Base-by-base conservation (phyloP, 345 rosid genomes). In the Schrenkiella parvula region DNA sequence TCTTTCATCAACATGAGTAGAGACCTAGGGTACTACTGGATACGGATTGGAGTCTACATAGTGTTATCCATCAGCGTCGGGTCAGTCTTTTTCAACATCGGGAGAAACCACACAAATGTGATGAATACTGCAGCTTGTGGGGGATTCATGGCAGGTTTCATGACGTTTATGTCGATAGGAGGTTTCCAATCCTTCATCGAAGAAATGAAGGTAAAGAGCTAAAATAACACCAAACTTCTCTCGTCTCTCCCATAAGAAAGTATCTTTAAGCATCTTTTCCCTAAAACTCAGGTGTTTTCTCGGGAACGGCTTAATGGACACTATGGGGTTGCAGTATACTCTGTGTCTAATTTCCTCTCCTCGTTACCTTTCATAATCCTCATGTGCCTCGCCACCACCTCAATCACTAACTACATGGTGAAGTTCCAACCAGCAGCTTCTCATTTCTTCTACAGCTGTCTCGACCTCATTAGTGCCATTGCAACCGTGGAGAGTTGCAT, bases 101-200 rank as follows among this genome's bases (percentile, higher is more conserved):
- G 96, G 15, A 50, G 34, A 46, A 79, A 81, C 74, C 88, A 88
- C 75, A 84, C 85, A 22, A 79, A 91, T 12, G 82, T 86, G 73
- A 69, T 86, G 71, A 87, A 78, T 4, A 78, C 91, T 15, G 84
- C 85, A 46, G 80, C 93, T 26, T 90, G 96, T 23, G 91, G 91
- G 18, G 91, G 77, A 31, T 90, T 90, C 61, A 82, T 90, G 26
- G 85, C 89, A 38, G 91, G 91, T 14, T 90, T 90, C 68, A 86
- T 90, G 96, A 84, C 93, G 5, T 85, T 88, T 54, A 86, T 90
- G 93, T 86, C 96, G 19, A 86, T 90, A 46, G 96, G 96, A 50
- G 96, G 96, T 44, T 90, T 90, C 71, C 96, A 88, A 50, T 90
- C 96, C 3, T 90, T 90, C 83, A 79, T 90, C n/a, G 93, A 90